Evolutionary conservation across 1,139 yeast genomes (phyloP).

Genomic region (Casaregolazyma lundiana): DNA sequence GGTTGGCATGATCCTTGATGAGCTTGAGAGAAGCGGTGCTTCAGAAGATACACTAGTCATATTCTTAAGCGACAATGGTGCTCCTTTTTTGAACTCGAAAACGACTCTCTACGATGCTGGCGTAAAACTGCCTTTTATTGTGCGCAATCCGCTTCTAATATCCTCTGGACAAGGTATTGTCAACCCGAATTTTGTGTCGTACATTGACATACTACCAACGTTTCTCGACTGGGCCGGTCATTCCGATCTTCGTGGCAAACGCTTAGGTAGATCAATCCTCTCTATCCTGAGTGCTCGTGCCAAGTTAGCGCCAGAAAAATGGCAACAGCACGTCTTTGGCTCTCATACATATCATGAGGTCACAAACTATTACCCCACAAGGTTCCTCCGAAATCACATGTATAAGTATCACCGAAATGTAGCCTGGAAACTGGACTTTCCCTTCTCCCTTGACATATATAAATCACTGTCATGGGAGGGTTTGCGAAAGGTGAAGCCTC

Average conservation of each 20-base stretch:
- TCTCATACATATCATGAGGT: too few species aligned
- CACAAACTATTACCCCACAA: too few species aligned
- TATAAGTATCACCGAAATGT: too few species aligned
- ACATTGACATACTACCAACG: conserved; percentile 56
- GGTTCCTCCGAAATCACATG: too few species aligned
- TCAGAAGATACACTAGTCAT: conserved; percentile 48
- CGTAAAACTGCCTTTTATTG: conserved; percentile 49
- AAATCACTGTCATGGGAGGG: not conserved
- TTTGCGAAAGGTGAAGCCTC: not conserved
- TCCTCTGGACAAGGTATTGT: conserved; percentile 31
- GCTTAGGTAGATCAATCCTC: too few species aligned
- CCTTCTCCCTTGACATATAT: too few species aligned
- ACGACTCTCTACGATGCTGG: conserved; percentile 54
- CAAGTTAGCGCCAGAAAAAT: too few species aligned
- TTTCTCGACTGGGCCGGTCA: conserved; percentile 47
- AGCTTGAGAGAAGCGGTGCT: conserved; percentile 40
- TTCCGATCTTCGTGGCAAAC: too few species aligned
- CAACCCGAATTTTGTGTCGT: conserved; percentile 45
- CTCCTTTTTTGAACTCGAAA: too few species aligned
- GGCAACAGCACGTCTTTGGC: too few species aligned
- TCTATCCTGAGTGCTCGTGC: too few species aligned
- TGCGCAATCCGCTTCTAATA: conserved; percentile 19
- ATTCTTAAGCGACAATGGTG: conserved; percentile 61
- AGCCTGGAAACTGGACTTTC: too few species aligned
- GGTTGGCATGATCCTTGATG: conserved; percentile 46